Evolutionary conservation across 305 asterid species (phyloP).

Genomic region (Fraxinus nigra): DNA sequence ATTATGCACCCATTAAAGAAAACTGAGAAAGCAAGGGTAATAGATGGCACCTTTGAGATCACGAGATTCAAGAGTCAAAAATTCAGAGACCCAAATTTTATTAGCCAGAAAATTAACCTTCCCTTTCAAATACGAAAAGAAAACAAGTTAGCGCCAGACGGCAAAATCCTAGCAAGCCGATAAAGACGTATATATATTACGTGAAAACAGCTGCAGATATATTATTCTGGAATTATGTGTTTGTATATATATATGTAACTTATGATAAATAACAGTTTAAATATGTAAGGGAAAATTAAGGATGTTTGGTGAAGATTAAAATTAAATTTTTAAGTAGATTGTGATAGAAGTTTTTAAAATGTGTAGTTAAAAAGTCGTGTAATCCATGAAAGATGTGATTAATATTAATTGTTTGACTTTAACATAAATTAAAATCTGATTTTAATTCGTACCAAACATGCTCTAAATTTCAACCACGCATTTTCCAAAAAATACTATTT

Average conservation of each 20-base stretch:
- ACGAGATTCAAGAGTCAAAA: slow-evolving; percentile 27
- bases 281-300: background rate
- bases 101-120: slow-evolving; percentile 9
- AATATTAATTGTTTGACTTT: too few relatives aligned
- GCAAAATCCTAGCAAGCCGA: slow-evolving; percentile 35
- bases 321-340: too few relatives aligned
- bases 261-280: background rate
- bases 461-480: too few relatives aligned
- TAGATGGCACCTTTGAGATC: slow-evolving; percentile 38
- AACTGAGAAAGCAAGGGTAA: slow-evolving; percentile 18
- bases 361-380: too few relatives aligned
- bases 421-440: too few relatives aligned
- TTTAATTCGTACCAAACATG: too few relatives aligned
- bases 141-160: slow-evolving; percentile 23
- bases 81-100: slow-evolving; percentile 22
- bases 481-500: too few relatives aligned
- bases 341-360: too few relatives aligned
- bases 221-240: background rate
- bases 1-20: slow-evolving; percentile 27
- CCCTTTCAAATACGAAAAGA: slow-evolving; percentile 16
- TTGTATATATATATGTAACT: background rate
- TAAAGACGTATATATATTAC: slow-evolving; percentile 16
- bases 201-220: slow-evolving; percentile 12
- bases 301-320: too few relatives aligned
- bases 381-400: too few relatives aligned